Evolutionary conservation across 2,329 filamentous ascomycete genomes (phyloP), one percentile per base, ranked within the genome.

Genomic region (Fusarium hainanense): DNA sequence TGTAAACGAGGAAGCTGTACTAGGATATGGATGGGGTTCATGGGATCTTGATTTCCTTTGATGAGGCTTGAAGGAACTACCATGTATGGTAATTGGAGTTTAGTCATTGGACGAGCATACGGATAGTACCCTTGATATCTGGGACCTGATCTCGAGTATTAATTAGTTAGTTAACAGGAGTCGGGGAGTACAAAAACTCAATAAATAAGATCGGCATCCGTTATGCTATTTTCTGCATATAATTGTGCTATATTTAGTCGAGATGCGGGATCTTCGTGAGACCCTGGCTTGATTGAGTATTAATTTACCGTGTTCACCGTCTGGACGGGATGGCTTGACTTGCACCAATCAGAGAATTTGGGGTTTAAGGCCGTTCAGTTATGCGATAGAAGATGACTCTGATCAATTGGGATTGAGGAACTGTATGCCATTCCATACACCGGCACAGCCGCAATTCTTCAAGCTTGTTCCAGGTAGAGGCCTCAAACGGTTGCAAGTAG

Each of bases 21-120:
- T 75, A 14, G 68, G 64, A 42, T 75, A 75, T 54, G 70, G 66
- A 47, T 75, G 73, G 73, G 66, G 70, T 23, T 72, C 70, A 7
- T 75, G 73, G 73, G 73, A 75, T 59, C 63, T 75, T 23, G 73
- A 75, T 63, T 75, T 74, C 55, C 69, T 75, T 28, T 75, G 58
- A 59, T 23, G 32, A 52, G 49, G 49, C 34, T 21, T n/a, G 18
- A 25, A 41, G 49, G 11, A n/a, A 27, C 18, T 14, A 52, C 18
- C 12, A 11, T 37, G 18, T n/a, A 37, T 37, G 18, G 34, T 52
- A 25, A 27, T 25, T 41, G n/a, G 34, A n/a, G 9, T 42, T 28
- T 6, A 41, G 32, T 20, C 23, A 13, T 21, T 18, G 23, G 44
- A 25, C 6, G 21, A 50, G 21, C 8, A 21, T n/a, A 42, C 16